phyloP scores from a whole-genome alignment of 2,329 filamentous ascomycete genomes.

The Graphilbum sp. region DNA sequence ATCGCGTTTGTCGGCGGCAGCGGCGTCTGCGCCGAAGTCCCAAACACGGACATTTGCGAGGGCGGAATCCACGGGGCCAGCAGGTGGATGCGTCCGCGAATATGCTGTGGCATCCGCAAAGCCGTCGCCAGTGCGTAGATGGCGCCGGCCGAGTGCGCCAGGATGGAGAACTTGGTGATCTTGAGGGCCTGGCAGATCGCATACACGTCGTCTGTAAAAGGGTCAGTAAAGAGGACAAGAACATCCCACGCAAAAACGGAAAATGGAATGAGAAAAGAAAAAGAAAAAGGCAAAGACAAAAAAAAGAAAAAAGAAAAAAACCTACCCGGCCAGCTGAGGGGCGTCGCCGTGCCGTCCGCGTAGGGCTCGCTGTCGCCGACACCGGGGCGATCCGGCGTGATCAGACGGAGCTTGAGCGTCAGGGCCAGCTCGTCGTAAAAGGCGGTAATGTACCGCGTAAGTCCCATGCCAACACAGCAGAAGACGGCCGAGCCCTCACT shows the following conservation, averaged over 20 bases:
- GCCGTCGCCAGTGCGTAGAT: constrained; percentile 95
- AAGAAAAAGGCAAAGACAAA: too few species aligned
- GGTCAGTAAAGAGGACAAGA: constrained; percentile 15
- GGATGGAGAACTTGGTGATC: constrained; percentile 88
- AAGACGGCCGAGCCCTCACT: constrained; percentile 83
- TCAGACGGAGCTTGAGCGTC: constrained; percentile 74
- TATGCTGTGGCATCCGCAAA: constrained; percentile 87
- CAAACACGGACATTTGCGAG: constrained; percentile 73
- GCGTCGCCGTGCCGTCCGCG: constrained; percentile 65
- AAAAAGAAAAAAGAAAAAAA: constrained; percentile 15
- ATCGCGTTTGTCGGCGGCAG: constrained; percentile 70
- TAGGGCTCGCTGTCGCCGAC: constrained; percentile 85
- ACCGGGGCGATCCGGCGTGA: constrained; percentile 86
- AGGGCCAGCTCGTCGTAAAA: constrained; percentile 94
- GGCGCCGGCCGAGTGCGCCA: constrained; percentile 93
- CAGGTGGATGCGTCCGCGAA: constrained; percentile 84
- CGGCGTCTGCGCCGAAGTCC: constrained; percentile 46
- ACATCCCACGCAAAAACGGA: neutral
- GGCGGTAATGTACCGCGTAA: constrained; percentile 88
- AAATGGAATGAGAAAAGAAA: too few species aligned
- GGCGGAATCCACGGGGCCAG: constrained; percentile 95
- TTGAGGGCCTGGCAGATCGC: constrained; percentile 84
- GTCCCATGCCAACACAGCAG: constrained; percentile 93
- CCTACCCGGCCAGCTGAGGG: constrained; percentile 85
- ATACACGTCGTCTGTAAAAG: constrained; percentile 54